phyloP scores from a whole-genome alignment of 257 asterid genomes.

The Knoxia roxburghii region DNA sequence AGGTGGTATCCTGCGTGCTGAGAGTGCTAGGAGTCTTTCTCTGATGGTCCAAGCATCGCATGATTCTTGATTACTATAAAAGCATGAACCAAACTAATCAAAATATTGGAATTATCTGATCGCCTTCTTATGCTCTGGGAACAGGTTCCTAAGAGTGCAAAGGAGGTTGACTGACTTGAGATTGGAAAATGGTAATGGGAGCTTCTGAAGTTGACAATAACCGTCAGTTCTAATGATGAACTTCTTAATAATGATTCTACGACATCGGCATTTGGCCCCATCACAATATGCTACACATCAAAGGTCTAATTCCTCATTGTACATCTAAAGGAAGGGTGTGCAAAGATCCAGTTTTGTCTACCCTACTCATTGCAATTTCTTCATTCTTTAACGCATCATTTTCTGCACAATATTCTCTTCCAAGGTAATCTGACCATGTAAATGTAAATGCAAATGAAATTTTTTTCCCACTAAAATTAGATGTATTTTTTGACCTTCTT shows the following conservation, averaged over 20 bases:
- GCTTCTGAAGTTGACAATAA: not conserved
- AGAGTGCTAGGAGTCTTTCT: conserved; percentile 60
- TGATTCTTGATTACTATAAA: conserved; percentile 47
- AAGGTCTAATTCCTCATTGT: not conserved
- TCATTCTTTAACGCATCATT: conserved; percentile 4
- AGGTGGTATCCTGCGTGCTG: conserved; percentile 64
- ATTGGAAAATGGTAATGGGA: conserved; percentile 11
- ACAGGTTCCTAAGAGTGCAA: conserved; percentile 58
- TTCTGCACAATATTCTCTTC: not conserved
- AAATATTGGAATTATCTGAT: conserved; percentile 39
- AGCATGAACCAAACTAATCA: conserved; percentile 29
- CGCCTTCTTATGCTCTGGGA: conserved; percentile 55
- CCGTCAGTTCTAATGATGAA: not conserved
- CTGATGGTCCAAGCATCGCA: conserved; percentile 61
- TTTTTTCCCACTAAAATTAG: not conserved
- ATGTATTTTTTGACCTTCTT: conserved; percentile 5
- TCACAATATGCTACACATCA: not conserved
- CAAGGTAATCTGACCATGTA: not conserved
- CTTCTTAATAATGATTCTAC: not conserved
- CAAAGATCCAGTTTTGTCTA: not conserved
- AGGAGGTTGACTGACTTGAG: conserved; percentile 44
- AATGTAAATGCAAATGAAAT: not conserved
- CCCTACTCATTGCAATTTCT: conserved; percentile 7
- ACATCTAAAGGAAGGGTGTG: not conserved
- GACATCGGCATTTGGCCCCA: not conserved